Evolutionary conservation across 495 filamentous ascomycete genomes (phyloP), one percentile per base, ranked within the genome.

Genomic region (Pyrenula massariospora): DNA sequence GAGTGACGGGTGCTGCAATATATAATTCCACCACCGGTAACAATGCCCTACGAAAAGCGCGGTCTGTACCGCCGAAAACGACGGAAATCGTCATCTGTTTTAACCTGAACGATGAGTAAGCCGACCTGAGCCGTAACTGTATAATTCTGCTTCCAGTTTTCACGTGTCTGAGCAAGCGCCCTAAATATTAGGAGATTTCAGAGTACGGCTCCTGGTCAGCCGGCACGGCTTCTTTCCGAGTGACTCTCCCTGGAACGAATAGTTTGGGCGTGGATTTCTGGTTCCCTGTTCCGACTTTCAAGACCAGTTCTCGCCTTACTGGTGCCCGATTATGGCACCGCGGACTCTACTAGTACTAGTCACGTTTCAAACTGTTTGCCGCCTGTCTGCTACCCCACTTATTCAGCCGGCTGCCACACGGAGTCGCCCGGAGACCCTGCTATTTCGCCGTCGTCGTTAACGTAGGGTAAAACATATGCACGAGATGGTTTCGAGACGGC

Each of bases 21-120:
- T 52, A 52, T 19, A 52, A 19, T 52, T 24, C 50, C 50, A 52
- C 50, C 50, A 52, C 50, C 22, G 22, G 50, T 52, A 24, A 52
- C 50, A 52, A 19, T 52, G 22, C 50, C 50, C 50, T 52, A 52
- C 19, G 50, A 52, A 52, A 52, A 52, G 50, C 8, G 19, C 19
- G 19, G 50, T 52, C 8, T 52, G 10, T 52, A 24, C 50, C 50
- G 50, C 19, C 50, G 50, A 52, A 52, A 52, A 52, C 50, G 50
- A 52, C 50, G 50, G 50, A 15, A 52, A 19, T 52, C 50, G 50
- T 20, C 50, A 52, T 24, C 50, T 24, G 20, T 8, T 19, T 52
- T 52, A 42, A 15, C 5, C 15, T 42, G 31, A 42, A 15, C 31
- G 15, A 42, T 42, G 31, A 42, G 31, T 15, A 42, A n/a, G n/a